Evolutionary conservation across 257 asterid genomes (phyloP), one percentile per base, ranked within the genome.

Genomic region (Solanum stenotomum): DNA sequence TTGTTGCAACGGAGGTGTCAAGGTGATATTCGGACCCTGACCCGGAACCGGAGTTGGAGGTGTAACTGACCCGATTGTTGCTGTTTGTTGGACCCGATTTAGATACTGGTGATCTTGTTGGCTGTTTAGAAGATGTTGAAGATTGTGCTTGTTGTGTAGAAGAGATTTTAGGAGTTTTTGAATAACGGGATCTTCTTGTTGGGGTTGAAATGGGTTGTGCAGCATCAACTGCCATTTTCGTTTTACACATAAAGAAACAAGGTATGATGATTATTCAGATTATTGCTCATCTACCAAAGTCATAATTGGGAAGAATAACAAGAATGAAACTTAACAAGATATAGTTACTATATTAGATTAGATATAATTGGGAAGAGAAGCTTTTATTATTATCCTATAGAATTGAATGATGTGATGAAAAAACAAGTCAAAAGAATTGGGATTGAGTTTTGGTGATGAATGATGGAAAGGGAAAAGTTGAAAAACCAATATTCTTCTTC

Each of bases 1-100:
- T 88, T 56, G 98, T 95, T 18, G 92, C 98, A 86, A 87, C 91
- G 74, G 99, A 94, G 87, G 92, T 88, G 34, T 89, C 90, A 3
- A 94, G 92, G 38, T 84, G 92, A 90, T 89, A 78, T 52, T 92
- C 85, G 38, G 92, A 63, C 20, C 89, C 82, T 27, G 90, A 86
- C 16, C 87, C 59, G 11, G 91, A 86, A 20, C 87, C 29, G 86
- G 89, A 44, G 33, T 87, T 70, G 42, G 88, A 74, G 8, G 22
- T 33, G 52, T 76, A 86, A 8, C 83, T 33, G 35, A 29, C 38
- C 12, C 79, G 37, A 67, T 87, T 65, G 44, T 81, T 63, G 27
- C 86, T 81, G 10, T 85, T 90, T n/a, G 91, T 84, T 23, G 83
- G 88, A 25, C 27, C 29, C 2, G 89, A 40, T 16, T 84, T 82